These are phyloP conservation scores for Rhynchosporium agropyri DNA, from an alignment of 2,329 filamentous ascomycete species.

Conservation along the genomic window DNA sequence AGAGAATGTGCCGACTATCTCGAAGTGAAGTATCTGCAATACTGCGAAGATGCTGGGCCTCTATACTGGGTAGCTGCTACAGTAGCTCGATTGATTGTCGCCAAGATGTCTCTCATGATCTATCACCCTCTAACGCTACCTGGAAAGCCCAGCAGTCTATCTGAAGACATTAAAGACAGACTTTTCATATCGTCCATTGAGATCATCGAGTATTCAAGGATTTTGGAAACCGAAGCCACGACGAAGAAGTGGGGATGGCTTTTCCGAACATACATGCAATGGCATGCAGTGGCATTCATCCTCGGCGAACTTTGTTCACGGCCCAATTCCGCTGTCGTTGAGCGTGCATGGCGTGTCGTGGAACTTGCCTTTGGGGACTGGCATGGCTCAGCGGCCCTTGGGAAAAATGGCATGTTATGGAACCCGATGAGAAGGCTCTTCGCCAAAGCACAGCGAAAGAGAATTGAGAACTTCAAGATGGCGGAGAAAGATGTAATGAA, in stretches of 20 bases:
- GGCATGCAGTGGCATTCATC: conserved; percentile 50
- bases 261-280: conserved; percentile 47
- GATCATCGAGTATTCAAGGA: conserved; percentile 46
- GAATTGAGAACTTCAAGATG: conserved; percentile 51
- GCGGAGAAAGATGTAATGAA: conserved; percentile 4
- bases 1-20: conserved; percentile 38
- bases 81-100: conserved; percentile 44
- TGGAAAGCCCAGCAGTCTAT: conserved; percentile 38
- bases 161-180: conserved; percentile 43
- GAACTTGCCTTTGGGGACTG: conserved; percentile 41
- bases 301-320: conserved; percentile 46
- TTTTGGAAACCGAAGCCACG: conserved; percentile 44
- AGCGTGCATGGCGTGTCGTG: conserved; percentile 47
- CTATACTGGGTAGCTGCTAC: conserved; percentile 56
- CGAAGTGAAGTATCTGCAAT: conserved; percentile 41
- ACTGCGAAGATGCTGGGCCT: conserved; percentile 46
- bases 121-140: conserved; percentile 42
- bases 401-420: conserved; percentile 63
- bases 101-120: conserved; percentile 46
- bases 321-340: conserved; percentile 44
- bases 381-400: conserved; percentile 35
- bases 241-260: conserved; percentile 49
- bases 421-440: conserved; percentile 63
- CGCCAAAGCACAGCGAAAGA: conserved; percentile 56
- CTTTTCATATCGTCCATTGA: conserved; percentile 46